Base-by-base conservation (phyloP, 2,329 filamentous ascomycete genomes). In the Apiospora saccharicola region DNA sequence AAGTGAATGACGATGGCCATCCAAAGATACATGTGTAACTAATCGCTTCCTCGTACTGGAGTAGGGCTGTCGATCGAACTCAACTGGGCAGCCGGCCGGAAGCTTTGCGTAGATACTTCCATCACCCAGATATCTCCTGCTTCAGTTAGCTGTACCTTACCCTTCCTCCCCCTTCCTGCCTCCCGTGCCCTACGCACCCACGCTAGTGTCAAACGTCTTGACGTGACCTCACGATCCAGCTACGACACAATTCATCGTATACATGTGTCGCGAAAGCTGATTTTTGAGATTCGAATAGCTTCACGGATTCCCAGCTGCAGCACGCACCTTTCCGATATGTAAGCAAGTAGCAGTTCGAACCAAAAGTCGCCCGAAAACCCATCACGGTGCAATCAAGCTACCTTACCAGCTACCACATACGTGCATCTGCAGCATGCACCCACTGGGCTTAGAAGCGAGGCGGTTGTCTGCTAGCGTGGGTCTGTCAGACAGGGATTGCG, bases 361-460 rank as follows among this genome's bases (percentile, higher is more conserved):
- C 57, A 37, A 4, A 41, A 64, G 57, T 14, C 57, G 34, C 34
- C 57, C 57, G 10, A 41, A 64, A 13, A n/a, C 57, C n/a, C 57
- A 64, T 64, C 22, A 13, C 34, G 30, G 57, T 41, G n/a, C 34
- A 41, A 64, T 57, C 53, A 57, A 57, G 24, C 53, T 34, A 64
- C 57, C 34, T 64, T 41, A n/a, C 57, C 22, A 41, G 19, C 57
- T 64, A 64, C 57, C 34, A 41, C 57, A 37, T 41, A 64, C 57
- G 30, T 64, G 57, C 57, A 64, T 64, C 57, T 64, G 57, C 57
- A 64, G 57, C 57, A 64, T 64, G 57, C 57, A 64, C 57, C 57
- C 57, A 64, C 19, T 64, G 57, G 57, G 57, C 57, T 41, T 41
- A 64, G 57, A 64, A 64, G 57, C 57, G 57, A 64, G 57, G 57